Evolutionary conservation across 2,329 filamentous ascomycete species (phyloP).

Genomic region (Beauveria sp.): DNA sequence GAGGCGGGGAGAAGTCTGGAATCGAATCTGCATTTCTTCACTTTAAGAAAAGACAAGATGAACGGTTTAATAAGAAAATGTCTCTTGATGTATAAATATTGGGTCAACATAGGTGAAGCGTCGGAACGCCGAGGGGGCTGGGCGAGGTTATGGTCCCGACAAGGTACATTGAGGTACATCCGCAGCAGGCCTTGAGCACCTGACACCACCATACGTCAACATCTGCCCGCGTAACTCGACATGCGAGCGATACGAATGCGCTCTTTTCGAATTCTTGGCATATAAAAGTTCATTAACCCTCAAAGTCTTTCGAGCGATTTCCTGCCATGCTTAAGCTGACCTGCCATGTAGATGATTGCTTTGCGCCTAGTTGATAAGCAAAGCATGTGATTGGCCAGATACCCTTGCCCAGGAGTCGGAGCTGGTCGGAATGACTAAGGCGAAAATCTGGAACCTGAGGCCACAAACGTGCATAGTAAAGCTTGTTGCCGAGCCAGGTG

Average conservation of each 20-base stretch:
- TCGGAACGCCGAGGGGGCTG: background rate
- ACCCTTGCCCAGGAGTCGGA: conserved; percentile 28
- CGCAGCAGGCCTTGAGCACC: background rate
- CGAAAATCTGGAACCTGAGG: conserved; percentile 32
- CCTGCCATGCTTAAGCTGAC: background rate
- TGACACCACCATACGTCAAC: background rate
- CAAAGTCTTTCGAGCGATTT: background rate
- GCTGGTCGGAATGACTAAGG: conserved; percentile 35
- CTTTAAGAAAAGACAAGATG: background rate
- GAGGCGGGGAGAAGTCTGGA: conserved; percentile 59
- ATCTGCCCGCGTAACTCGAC: background rate
- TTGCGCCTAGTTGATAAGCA: conserved; percentile 4
- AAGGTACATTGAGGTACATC: background rate
- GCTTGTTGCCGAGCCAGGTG: conserved; percentile 37
- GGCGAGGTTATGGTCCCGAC: background rate
- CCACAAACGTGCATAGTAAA: conserved; percentile 37
- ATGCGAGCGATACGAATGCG: background rate
- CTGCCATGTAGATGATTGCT: background rate
- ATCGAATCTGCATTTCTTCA: conserved; percentile 26
- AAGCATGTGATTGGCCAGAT: conserved; percentile 26
- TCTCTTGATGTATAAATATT: background rate
- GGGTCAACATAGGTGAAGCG: background rate
- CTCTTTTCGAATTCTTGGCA: background rate
- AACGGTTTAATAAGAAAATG: background rate
- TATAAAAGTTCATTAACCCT: background rate